These are phyloP conservation scores for Fusarium heterosporum DNA, from an alignment of 2,329 filamentous ascomycete species.

Conservation along the genomic window DNA sequence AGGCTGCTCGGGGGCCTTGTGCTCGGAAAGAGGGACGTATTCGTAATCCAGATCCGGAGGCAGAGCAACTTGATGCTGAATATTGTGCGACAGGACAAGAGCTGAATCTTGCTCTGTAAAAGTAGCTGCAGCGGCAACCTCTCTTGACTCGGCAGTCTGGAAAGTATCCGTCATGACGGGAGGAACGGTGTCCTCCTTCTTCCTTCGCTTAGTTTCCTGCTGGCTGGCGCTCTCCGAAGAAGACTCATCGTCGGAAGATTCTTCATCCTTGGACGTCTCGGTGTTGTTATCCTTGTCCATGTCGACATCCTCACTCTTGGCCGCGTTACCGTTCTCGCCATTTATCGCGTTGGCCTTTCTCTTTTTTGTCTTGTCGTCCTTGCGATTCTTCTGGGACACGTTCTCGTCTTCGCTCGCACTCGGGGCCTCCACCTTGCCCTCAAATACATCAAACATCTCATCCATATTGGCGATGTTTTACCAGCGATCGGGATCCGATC, in stretches of 20 bases:
- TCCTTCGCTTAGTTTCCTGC: conserved; percentile 71
- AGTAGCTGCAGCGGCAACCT: conserved; percentile 84
- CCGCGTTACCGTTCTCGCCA: conserved; percentile 60
- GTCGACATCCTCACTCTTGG: conserved; percentile 43
- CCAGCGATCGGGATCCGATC: conserved; percentile 25
- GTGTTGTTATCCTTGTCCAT: conserved; percentile 55
- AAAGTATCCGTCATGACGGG: conserved; percentile 94
- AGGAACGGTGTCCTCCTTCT: conserved; percentile 69
- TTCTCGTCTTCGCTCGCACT: conserved; percentile 60
- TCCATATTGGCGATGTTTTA: conserved; percentile 65
- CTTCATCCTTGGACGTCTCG: conserved; percentile 54
- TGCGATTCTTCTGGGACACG: conserved; percentile 63
- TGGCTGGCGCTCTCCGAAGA: conserved; percentile 61
- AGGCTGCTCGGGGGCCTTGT: conserved; percentile 88
- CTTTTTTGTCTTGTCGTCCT: conserved; percentile 78
- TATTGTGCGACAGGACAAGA: conserved; percentile 93
- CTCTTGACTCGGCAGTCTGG: conserved; percentile 92
- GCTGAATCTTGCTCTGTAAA: conserved; percentile 73
- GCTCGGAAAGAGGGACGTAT: conserved; percentile 93
- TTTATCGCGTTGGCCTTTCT: conserved; percentile 78
- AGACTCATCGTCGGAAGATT: conserved; percentile 51
- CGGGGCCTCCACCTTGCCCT: conserved; percentile 64
- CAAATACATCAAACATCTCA: conserved; percentile 86
- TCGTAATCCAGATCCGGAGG: conserved; percentile 94
- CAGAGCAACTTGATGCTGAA: conserved; percentile 96